phyloP scores from a whole-genome alignment of 345 rosid genomes.

The Citrus trifoliata region DNA sequence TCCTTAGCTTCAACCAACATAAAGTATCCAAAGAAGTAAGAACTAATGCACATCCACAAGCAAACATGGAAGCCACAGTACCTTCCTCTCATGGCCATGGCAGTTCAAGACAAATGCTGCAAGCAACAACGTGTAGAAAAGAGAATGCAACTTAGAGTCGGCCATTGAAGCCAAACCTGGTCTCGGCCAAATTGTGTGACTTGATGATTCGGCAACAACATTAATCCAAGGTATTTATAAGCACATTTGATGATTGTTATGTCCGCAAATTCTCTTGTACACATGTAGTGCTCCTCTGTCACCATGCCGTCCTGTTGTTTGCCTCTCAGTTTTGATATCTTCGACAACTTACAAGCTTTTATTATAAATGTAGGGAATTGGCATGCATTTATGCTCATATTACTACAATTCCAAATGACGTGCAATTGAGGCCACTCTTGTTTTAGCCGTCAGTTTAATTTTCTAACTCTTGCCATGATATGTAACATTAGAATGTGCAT shows the following conservation, averaged over 20 bases:
- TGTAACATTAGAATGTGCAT: not conserved
- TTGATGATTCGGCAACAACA: not conserved
- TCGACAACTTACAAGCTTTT: not conserved
- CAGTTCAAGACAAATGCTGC: conserved; percentile 24
- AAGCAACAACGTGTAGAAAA: conserved; percentile 11
- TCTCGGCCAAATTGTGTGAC: not conserved
- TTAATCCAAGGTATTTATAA: conserved; percentile 11
- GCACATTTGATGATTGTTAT: conserved; percentile 5
- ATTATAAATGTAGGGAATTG: not conserved
- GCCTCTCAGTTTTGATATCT: not conserved
- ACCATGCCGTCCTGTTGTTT: not conserved
- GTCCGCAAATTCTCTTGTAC: conserved; percentile 1
- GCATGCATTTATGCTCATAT: not conserved
- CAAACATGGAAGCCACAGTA: not conserved
- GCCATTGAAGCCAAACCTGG: conserved; percentile 11
- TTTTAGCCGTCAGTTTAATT: not conserved
- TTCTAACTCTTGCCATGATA: not conserved
- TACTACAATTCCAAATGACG: no score
- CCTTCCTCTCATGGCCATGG: conserved; percentile 30
- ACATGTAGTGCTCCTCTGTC: not conserved
- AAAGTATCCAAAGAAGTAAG: not conserved
- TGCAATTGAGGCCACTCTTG: not conserved
- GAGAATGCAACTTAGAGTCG: conserved; percentile 8
- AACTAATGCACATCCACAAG: not conserved
- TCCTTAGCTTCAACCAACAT: not conserved